Evolutionary conservation across 306 rosid genomes (phyloP).

Genomic region (Malus fusca): DNA sequence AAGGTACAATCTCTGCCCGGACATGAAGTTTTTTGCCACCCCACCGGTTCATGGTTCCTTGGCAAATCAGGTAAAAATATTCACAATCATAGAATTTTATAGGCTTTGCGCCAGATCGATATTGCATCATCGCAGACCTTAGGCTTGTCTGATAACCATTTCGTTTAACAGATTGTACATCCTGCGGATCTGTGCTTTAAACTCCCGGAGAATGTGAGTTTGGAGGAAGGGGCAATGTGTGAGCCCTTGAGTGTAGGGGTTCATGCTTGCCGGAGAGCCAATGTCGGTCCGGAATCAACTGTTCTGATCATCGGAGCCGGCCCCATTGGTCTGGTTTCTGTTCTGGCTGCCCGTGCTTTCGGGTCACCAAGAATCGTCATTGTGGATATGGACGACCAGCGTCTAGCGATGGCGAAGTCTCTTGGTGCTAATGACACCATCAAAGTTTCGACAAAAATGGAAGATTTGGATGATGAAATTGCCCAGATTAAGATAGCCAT

Average conservation of each 20-base stretch:
- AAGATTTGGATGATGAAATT: slow-evolving; percentile 62
- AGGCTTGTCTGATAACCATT: background rate
- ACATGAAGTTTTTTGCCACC: slow-evolving; percentile 86
- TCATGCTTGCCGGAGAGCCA: slow-evolving; percentile 84
- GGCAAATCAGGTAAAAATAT: slow-evolving; percentile 64
- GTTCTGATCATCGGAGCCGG: slow-evolving; percentile 89
- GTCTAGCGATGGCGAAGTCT: slow-evolving; percentile 64
- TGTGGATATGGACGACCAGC: slow-evolving; percentile 62
- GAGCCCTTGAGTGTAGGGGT: slow-evolving; percentile 90
- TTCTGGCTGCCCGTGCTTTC: slow-evolving; percentile 80
- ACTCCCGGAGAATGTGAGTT: slow-evolving; percentile 76
- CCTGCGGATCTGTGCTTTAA: slow-evolving; percentile 83
- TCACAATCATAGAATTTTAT: background rate
- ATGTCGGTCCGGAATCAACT: slow-evolving; percentile 69
- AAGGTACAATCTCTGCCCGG: slow-evolving; percentile 74
- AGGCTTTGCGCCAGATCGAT: background rate
- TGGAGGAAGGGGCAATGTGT: slow-evolving; percentile 96
- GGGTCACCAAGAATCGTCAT: slow-evolving; percentile 63
- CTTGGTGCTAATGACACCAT: slow-evolving; percentile 69
- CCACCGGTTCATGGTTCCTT: slow-evolving; percentile 90
- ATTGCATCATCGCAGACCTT: background rate
- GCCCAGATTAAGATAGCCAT: slow-evolving; percentile 44
- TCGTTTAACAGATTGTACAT: slow-evolving; percentile 55
- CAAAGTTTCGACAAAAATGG: slow-evolving; percentile 55
- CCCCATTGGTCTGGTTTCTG: slow-evolving; percentile 86